Conservation (phyloP, 164 flowering plant species). For the Vitis riparia region DNA sequence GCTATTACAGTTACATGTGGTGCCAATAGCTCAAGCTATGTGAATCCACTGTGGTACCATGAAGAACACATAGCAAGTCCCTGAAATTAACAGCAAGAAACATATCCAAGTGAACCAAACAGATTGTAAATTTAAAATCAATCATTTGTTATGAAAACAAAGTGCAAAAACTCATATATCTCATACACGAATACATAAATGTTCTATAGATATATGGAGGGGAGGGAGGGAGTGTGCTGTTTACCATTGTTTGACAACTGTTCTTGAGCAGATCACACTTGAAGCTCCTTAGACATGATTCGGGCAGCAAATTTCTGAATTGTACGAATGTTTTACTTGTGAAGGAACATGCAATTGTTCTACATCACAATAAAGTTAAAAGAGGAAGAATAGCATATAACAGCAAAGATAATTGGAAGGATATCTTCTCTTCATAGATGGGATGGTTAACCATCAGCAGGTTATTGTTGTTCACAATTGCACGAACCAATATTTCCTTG, state of each 20-base stretch:
- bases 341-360: constrained; percentile 32
- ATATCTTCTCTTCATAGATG: constrained; percentile 71
- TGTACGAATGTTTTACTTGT: constrained; percentile 42
- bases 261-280: constrained; percentile 7
- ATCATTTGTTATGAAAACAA: no score
- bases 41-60: no score
- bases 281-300: constrained; percentile 38
- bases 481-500: constrained; percentile 79
- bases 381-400: neutral
- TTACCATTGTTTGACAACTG: neutral
- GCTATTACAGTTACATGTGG: no score
- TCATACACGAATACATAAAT: no score
- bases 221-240: neutral
- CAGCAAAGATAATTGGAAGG: constrained; percentile 39
- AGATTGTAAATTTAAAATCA: no score
- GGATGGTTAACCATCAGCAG: constrained; percentile 88
- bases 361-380: neutral
- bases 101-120: no score
- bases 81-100: no score
- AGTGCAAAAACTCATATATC: no score
- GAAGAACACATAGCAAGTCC: no score
- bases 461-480: constrained; percentile 80
- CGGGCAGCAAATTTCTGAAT: constrained; percentile 52
- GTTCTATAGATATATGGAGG: neutral
- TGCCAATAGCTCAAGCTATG: no score